These are phyloP conservation scores for Neocatenulostroma microsporum DNA, from an alignment of 2,329 filamentous ascomycete species.

Conservation along the genomic window DNA sequence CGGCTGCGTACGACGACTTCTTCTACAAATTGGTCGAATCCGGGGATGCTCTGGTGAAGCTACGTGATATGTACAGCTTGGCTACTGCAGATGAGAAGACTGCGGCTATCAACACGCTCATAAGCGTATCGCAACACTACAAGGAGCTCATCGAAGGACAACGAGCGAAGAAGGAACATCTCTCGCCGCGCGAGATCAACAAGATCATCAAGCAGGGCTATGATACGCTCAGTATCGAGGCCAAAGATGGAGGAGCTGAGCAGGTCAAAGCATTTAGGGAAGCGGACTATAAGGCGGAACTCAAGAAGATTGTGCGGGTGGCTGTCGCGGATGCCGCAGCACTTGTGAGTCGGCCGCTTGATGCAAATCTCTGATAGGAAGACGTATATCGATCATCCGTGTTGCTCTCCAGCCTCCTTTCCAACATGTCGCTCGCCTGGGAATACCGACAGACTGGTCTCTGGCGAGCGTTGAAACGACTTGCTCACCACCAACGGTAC, in stretches of 20 bases:
- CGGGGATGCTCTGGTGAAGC: conserved; percentile 72
- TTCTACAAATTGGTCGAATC: conserved; percentile 98
- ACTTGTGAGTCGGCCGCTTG: conserved; percentile 12
- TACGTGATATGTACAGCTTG: conserved; percentile 65
- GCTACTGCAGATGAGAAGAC: conserved; percentile 27
- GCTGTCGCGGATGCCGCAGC: conserved; percentile 60
- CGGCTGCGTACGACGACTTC: conserved; percentile 84
- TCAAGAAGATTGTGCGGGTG: conserved; percentile 80
- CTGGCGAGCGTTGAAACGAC: too few species aligned
- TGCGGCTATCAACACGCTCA: conserved; percentile 74
- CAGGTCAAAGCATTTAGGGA: conserved; percentile 82
- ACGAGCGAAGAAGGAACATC: conserved; percentile 47
- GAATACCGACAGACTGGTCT: too few species aligned
- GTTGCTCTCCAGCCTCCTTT: too few species aligned
- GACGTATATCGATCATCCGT: too few species aligned
- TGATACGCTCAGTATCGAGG: conserved; percentile 85
- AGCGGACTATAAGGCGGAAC: conserved; percentile 69
- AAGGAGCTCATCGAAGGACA: conserved; percentile 65
- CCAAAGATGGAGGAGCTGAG: conserved; percentile 69
- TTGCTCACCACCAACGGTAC: too few species aligned
- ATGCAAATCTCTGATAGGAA: too few species aligned
- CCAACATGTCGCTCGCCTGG: too few species aligned
- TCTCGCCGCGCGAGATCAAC: conserved; percentile 77
- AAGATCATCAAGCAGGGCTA: conserved; percentile 95
- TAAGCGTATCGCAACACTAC: conserved; percentile 79